Evolutionary conservation across 768 basidiomycete genomes (phyloP).

Genomic region (Boletus reticuloceps): DNA sequence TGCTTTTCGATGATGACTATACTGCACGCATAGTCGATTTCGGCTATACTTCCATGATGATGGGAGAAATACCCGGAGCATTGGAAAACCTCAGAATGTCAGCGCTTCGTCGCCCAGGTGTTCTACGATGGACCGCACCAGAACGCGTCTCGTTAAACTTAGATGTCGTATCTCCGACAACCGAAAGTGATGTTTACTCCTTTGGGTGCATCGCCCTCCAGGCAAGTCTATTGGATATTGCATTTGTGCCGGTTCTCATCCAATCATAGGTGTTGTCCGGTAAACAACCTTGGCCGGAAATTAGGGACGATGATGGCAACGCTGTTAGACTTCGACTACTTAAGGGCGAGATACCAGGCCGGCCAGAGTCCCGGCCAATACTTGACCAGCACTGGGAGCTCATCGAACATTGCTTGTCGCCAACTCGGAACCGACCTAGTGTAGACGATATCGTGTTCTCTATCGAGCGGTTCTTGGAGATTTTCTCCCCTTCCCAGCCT

Average conservation of each 20-base stretch:
- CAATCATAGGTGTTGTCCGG: background rate
- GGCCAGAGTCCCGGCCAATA: background rate
- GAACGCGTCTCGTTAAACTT: background rate
- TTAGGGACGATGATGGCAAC: background rate
- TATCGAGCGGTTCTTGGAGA: background rate
- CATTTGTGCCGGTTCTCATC: background rate
- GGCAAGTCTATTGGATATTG: background rate
- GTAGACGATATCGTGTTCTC: background rate
- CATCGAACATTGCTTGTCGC: background rate
- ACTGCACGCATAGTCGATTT: slow-evolving; percentile 1
- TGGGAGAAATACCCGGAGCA: background rate
- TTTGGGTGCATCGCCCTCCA: background rate
- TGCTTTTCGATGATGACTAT: background rate
- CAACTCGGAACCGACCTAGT: background rate
- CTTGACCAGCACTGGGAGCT: background rate
- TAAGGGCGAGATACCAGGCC: background rate
- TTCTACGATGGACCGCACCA: background rate
- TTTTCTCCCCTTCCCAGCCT: background rate
- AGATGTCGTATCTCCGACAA: background rate
- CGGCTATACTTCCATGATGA: background rate
- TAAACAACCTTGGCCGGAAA: background rate
- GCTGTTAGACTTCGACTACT: background rate
- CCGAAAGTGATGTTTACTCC: slow-evolving; percentile 1
- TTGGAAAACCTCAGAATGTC: background rate
- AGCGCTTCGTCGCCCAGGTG: background rate